These are phyloP conservation scores for Jasminum sambac DNA, from an alignment of 257 asterid species.

Conservation along the genomic window DNA sequence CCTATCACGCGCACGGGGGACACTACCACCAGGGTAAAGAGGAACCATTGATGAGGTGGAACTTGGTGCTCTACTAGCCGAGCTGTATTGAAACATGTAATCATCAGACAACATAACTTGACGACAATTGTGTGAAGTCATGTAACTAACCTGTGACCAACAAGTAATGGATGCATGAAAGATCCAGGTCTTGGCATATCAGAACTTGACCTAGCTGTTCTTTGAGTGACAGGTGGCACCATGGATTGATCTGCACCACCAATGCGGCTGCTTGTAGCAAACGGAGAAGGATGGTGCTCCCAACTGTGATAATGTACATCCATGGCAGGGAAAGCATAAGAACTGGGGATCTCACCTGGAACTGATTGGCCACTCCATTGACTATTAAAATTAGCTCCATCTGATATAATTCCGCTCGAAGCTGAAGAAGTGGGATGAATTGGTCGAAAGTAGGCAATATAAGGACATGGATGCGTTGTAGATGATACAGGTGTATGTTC, in stretches of 20 bases:
- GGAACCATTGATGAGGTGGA: constrained; percentile 58
- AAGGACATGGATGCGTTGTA: constrained; percentile 65
- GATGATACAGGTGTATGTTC: constrained; percentile 59
- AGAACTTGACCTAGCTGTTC: constrained; percentile 52
- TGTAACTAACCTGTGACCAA: constrained; percentile 62
- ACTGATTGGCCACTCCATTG: constrained; percentile 60
- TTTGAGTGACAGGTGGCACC: constrained; percentile 51
- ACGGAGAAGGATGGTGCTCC: constrained; percentile 60
- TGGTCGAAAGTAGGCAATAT: constrained; percentile 66
- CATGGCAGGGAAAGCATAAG: constrained; percentile 65
- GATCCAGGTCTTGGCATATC: constrained; percentile 68
- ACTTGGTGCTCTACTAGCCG: constrained; percentile 62
- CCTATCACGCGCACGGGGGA: constrained; percentile 55
- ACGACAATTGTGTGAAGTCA: too few relatives aligned
- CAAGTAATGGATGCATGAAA: constrained; percentile 53
- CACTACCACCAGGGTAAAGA: constrained; percentile 58
- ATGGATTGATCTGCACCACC: constrained; percentile 56
- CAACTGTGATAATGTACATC: constrained; percentile 59
- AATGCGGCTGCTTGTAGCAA: constrained; percentile 43
- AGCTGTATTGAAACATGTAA: constrained; percentile 34
- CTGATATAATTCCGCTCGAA: constrained; percentile 50
- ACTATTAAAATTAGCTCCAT: constrained; percentile 52
- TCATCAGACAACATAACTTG: not conserved
- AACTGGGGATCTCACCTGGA: constrained; percentile 51
- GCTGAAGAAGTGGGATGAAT: constrained; percentile 62